Conservation (phyloP, 768 basidiomycete genomes). For the Leccinellum luteum region DNA sequence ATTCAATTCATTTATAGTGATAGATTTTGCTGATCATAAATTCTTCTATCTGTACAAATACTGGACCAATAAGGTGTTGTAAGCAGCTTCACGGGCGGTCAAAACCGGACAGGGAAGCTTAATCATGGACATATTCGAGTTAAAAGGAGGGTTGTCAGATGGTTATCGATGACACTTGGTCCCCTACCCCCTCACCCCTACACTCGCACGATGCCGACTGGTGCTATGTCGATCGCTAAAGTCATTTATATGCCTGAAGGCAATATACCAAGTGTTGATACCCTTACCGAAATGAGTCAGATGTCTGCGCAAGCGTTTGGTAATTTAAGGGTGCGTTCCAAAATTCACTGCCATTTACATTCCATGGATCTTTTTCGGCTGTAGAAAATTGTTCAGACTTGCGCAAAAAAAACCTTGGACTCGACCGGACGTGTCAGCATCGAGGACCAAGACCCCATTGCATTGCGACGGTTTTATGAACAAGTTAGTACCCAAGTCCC, state of each 20-base stretch:
- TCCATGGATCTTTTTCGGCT: not conserved
- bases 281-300: not conserved
- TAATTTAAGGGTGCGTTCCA: constrained; percentile 9
- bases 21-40: constrained; percentile 40
- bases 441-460: constrained; percentile 12
- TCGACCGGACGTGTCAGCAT: not conserved
- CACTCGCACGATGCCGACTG: not conserved
- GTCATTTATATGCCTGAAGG: constrained; percentile 9
- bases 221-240: constrained; percentile 2
- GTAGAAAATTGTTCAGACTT: constrained; percentile 2
- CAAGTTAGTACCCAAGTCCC: constrained; percentile 4
- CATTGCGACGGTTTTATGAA: constrained; percentile 12
- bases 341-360: not conserved
- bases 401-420: not conserved
- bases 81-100: not conserved
- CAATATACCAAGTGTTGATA: not conserved
- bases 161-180: not conserved
- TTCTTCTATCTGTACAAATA: constrained; percentile 13
- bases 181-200: not conserved
- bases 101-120: constrained; percentile 2
- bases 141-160: not conserved
- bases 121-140: constrained; percentile 1
- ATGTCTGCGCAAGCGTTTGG: not conserved
- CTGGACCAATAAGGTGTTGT: constrained; percentile 2
- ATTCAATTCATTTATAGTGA: constrained; percentile 32